Conservation (phyloP, 75 land plant genomes). For the Pinus taeda region DNA sequence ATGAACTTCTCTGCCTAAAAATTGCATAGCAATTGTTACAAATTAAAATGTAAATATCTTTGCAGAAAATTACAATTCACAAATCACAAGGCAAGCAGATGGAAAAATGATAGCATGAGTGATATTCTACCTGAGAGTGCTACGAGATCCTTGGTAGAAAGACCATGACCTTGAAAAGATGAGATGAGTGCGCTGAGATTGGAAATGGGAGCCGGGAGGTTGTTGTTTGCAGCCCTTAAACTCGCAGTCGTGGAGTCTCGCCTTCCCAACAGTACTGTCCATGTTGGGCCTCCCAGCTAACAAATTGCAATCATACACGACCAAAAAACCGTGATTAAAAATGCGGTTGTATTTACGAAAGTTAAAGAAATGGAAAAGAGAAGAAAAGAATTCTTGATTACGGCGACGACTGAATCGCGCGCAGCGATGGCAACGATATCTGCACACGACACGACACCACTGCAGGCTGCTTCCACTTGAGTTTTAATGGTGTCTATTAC, state of each 20-base stretch:
- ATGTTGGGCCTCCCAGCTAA: conserved; percentile 35
- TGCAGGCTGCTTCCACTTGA: conserved; percentile 39
- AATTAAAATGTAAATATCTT: too few relatives aligned
- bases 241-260: conserved; percentile 31
- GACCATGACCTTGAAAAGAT: conserved; percentile 10
- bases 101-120: not conserved
- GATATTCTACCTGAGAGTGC: conserved; percentile 18
- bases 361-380: not conserved
- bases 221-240: conserved; percentile 7
- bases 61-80: too few relatives aligned
- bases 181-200: conserved; percentile 10
- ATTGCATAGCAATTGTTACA: too few relatives aligned
- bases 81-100: too few relatives aligned
- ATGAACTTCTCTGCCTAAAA: too few relatives aligned
- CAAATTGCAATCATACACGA: not conserved
- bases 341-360: not conserved
- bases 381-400: not conserved
- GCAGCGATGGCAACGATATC: conserved; percentile 51
- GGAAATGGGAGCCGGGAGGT: conserved; percentile 11
- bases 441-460: conserved; percentile 60
- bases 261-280: conserved; percentile 29
- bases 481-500: conserved; percentile 46
- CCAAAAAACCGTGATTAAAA: not conserved
- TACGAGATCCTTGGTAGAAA: conserved; percentile 22
- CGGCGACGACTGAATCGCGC: conserved; percentile 18